Percentiles rank a stretch among this genome's conserved stretches.
Conservation (phyloP, 2,329 filamentous ascomycete genomes). For the Talaromyces piceae region DNA sequence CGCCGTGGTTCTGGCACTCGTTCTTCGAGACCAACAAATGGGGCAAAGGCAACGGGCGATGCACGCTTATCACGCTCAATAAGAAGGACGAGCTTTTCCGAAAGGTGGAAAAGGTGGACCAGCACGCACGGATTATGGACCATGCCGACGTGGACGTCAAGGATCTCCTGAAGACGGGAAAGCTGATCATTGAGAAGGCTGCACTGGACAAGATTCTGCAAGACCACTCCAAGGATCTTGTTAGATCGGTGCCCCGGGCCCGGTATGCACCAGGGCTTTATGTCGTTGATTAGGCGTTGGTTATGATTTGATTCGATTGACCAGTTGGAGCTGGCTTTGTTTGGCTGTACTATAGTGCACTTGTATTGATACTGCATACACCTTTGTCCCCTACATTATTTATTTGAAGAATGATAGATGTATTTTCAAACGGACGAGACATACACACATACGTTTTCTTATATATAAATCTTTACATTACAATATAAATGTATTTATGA, state of each 20-base stretch:
- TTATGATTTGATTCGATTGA: no score
- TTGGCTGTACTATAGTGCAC: background rate
- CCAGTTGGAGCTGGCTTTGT: conserved; percentile 1
- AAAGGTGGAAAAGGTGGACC: conserved; percentile 56
- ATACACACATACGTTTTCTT: no score
- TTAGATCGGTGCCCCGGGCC: conserved; percentile 26
- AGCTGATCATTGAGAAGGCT: conserved; percentile 76
- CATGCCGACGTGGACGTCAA: conserved; percentile 88
- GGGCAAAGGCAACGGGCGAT: conserved; percentile 60
- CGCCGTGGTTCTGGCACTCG: conserved; percentile 54
- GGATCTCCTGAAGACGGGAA: conserved; percentile 76
- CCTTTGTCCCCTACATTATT: no score
- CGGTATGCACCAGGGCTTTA: conserved; percentile 7
- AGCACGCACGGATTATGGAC: conserved; percentile 62
- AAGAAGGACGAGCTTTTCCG: conserved; percentile 57
- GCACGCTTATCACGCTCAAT: conserved; percentile 63
- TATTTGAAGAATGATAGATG: no score
- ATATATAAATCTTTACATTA: no score
- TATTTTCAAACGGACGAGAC: no score
- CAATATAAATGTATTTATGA: background rate
- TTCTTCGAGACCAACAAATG: conserved; percentile 66
- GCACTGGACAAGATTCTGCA: conserved; percentile 70
- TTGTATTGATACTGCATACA: background rate
- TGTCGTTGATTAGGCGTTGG: conserved; percentile 7
- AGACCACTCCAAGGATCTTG: conserved; percentile 49